Percentiles rank a stretch among this genome's conserved stretches.
Evolutionary conservation across 2,329 filamentous ascomycete species (phyloP).

Genomic region (Purpureocillium takamizusanense): DNA sequence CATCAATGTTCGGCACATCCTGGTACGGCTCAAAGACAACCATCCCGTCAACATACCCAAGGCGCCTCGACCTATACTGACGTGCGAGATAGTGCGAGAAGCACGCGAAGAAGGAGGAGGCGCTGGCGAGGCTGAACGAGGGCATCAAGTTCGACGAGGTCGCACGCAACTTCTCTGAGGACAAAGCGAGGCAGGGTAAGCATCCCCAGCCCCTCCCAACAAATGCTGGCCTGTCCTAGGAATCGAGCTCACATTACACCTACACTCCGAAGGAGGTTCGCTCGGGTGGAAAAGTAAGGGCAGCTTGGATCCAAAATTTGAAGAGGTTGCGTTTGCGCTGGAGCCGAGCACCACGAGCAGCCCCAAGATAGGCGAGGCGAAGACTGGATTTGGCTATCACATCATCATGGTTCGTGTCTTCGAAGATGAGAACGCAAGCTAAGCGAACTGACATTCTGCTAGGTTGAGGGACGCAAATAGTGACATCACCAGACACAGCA

Average conservation of each 20-base stretch:
- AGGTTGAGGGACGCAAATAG: slow-evolving; percentile 34
- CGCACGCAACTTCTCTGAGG: slow-evolving; percentile 63
- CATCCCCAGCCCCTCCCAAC: no score
- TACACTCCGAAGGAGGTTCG: slow-evolving; percentile 53
- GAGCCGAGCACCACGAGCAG: slow-evolving; percentile 54
- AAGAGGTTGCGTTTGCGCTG: slow-evolving; percentile 61
- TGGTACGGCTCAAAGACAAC: slow-evolving; percentile 28
- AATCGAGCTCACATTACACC: background rate
- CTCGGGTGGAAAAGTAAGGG: slow-evolving; percentile 68
- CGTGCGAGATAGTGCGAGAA: slow-evolving; percentile 53
- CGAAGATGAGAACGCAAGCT: no score
- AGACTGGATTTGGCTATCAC: slow-evolving; percentile 71
- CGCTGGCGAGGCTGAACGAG: slow-evolving; percentile 55
- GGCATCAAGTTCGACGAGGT: slow-evolving; percentile 69
- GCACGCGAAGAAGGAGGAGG: slow-evolving; percentile 69
- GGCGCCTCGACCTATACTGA: background rate
- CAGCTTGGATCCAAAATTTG: slow-evolving; percentile 58
- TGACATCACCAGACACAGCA: slow-evolving; percentile 3
- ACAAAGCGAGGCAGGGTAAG: slow-evolving; percentile 60
- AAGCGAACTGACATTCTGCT: background rate
- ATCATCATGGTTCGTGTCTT: slow-evolving; percentile 58
- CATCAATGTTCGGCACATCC: slow-evolving; percentile 68
- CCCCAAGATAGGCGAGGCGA: slow-evolving; percentile 60
- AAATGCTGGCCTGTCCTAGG: no score
- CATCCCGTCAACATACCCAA: slow-evolving; percentile 1